Conservation (phyloP, 2,329 filamentous ascomycete species). For the Purpureocillium lavendulum region DNA sequence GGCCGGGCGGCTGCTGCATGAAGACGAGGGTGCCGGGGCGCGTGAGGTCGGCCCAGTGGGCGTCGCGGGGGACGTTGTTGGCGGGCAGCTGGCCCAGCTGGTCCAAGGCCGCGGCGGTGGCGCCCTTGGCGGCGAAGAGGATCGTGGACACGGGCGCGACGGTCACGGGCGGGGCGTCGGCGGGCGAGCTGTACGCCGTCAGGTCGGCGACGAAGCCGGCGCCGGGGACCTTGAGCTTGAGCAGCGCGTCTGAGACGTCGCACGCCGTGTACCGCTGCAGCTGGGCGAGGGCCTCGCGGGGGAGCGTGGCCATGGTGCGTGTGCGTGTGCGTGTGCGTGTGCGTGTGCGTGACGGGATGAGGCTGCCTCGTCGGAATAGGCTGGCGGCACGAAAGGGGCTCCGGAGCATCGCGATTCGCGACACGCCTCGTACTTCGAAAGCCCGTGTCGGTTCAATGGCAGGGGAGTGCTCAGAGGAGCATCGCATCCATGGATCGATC, state of each 20-base stretch:
- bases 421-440: too few relatives aligned
- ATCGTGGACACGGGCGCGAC: constrained; percentile 53
- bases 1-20: constrained; percentile 55
- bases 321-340: too few relatives aligned
- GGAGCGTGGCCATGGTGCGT: neutral
- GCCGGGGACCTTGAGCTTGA: constrained; percentile 58
- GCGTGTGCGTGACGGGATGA: too few relatives aligned
- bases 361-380: too few relatives aligned
- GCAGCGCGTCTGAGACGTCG: constrained; percentile 64
- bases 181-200: constrained; percentile 21
- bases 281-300: constrained; percentile 13
- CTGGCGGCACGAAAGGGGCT: too few relatives aligned
- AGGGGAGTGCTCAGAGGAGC: too few relatives aligned
- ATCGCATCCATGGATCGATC: too few relatives aligned
- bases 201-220: constrained; percentile 60
- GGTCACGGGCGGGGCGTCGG: constrained; percentile 17
- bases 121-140: constrained; percentile 52
- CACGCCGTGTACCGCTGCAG: constrained; percentile 35
- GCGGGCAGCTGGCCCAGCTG: constrained; percentile 17
- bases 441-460: too few relatives aligned
- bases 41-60: constrained; percentile 62
- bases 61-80: constrained; percentile 45
- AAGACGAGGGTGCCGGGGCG: constrained; percentile 53
- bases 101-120: constrained; percentile 9
- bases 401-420: too few relatives aligned